Conservation (phyloP, 176 grass and related monocot species). For the Phragmites australis region DNA sequence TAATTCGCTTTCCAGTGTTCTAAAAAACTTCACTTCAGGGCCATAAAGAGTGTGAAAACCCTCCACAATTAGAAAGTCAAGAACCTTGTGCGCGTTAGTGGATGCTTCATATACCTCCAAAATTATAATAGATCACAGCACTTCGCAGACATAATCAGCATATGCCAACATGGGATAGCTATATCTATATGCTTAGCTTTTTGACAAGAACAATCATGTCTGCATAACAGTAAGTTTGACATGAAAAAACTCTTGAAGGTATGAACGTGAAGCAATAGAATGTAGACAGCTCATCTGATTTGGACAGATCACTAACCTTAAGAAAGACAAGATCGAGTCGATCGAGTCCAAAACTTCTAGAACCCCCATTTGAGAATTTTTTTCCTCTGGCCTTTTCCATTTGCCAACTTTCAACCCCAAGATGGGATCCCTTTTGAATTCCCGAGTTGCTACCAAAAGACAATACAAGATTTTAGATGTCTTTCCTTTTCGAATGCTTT, state of each 20-base stretch:
- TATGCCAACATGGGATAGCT: too few species aligned
- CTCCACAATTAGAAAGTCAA: neutral
- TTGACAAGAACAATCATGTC: neutral
- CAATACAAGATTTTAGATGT: conserved; percentile 25
- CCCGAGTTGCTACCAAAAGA: conserved; percentile 25
- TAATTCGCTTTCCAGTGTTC: neutral
- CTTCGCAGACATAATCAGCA: too few species aligned
- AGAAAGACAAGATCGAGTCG: neutral
- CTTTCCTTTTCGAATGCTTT: conserved; percentile 12
- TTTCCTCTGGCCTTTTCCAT: conserved; percentile 5
- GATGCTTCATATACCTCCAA: too few species aligned
- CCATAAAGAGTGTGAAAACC: neutral
- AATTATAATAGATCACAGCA: too few species aligned
- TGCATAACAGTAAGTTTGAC: neutral
- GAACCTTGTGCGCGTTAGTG: neutral
- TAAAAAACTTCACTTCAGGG: neutral
- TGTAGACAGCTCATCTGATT: conserved; percentile 39
- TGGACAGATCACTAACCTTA: conserved; percentile 32
- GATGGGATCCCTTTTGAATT: conserved; percentile 21
- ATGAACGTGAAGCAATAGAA: conserved; percentile 2
- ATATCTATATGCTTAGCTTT: conserved; percentile 8
- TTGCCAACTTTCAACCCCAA: conserved; percentile 11
- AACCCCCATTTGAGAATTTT: conserved; percentile 1
- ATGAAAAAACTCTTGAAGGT: neutral
- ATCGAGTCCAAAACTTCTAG: conserved; percentile 29